A percentile compares a stretch with the other conserved stretches of the same genome.
phyloP scores from a whole-genome alignment of 202 grass and related monocot genomes.

The Cymbopogon flexuosus region DNA sequence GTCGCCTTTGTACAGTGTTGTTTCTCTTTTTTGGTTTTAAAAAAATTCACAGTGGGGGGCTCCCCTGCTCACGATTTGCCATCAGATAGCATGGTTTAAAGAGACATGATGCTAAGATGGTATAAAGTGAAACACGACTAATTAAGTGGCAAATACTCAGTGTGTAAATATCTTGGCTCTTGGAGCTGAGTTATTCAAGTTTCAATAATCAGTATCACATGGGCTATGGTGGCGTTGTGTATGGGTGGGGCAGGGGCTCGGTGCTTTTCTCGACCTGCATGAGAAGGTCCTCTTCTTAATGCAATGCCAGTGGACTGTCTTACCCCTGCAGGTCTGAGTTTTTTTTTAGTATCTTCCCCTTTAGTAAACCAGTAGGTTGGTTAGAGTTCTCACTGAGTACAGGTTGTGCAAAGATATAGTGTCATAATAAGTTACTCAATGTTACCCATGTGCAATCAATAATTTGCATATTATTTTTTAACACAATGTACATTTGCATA shows the following conservation, averaged over 20 bases:
- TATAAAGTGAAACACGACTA: neutral
- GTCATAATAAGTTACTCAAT: neutral
- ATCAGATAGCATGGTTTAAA: neutral
- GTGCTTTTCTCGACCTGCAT: too few species aligned
- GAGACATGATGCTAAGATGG: neutral
- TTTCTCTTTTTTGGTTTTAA: too few species aligned
- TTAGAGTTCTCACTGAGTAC: constrained; percentile 6
- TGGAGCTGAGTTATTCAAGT: constrained; percentile 17
- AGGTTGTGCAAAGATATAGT: neutral
- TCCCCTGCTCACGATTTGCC: neutral
- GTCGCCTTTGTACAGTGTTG: too few species aligned
- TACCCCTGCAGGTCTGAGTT: too few species aligned
- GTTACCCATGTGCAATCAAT: neutral
- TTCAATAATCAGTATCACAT: neutral
- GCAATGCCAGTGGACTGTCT: too few species aligned
- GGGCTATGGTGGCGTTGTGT: too few species aligned
- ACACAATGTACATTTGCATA: neutral
- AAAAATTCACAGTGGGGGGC: too few species aligned
- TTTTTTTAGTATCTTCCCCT: neutral
- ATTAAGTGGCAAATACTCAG: neutral
- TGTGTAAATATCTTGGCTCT: constrained; percentile 1
- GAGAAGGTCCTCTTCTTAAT: too few species aligned
- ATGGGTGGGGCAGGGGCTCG: too few species aligned
- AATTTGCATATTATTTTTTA: neutral
- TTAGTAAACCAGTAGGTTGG: constrained; percentile 1